Conservation (phyloP, 108 stramenopile genomes). For the Pseudonitzschia pungens region DNA sequence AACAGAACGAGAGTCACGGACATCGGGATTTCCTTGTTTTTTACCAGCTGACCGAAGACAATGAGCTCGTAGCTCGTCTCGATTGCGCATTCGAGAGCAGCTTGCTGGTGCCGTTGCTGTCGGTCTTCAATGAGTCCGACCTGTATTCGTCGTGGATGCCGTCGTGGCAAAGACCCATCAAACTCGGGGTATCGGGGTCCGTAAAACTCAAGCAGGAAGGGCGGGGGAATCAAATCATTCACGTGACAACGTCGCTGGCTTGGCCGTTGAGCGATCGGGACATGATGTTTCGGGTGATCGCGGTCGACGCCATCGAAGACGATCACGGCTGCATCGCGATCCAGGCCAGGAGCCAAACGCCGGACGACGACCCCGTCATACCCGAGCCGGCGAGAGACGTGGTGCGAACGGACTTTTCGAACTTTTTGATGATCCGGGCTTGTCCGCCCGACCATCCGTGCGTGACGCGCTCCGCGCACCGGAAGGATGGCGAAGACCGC, state of each 20-base stretch:
- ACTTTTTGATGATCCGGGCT: constrained; percentile 55
- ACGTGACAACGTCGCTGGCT: constrained; percentile 47
- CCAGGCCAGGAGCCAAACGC: constrained; percentile 36
- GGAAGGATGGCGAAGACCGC: constrained; percentile 7
- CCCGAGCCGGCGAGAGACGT: constrained; percentile 31
- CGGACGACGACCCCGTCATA: constrained; percentile 34
- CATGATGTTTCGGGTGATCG: constrained; percentile 51
- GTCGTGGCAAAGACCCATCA: constrained; percentile 50
- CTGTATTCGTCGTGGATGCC: constrained; percentile 74
- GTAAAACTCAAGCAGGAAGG: constrained; percentile 59
- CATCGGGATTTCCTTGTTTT: constrained; percentile 62
- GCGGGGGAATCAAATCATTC: constrained; percentile 59
- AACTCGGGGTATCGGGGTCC: constrained; percentile 46
- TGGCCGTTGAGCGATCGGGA: constrained; percentile 63
- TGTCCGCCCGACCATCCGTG: constrained; percentile 70
- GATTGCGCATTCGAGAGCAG: constrained; percentile 63
- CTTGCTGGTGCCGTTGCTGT: constrained; percentile 59
- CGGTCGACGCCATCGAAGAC: constrained; percentile 54
- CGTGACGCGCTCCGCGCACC: constrained; percentile 20
- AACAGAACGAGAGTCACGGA: constrained; percentile 67
- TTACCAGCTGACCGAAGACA: constrained; percentile 54
- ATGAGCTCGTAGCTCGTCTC: constrained; percentile 50
- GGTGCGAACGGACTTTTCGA: constrained; percentile 51
- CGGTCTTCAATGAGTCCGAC: constrained; percentile 80
- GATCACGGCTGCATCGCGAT: constrained; percentile 41